These are phyloP conservation scores for Silene coronaria DNA, from an alignment of 179 eudicot genomes.

Conservation along the genomic window DNA sequence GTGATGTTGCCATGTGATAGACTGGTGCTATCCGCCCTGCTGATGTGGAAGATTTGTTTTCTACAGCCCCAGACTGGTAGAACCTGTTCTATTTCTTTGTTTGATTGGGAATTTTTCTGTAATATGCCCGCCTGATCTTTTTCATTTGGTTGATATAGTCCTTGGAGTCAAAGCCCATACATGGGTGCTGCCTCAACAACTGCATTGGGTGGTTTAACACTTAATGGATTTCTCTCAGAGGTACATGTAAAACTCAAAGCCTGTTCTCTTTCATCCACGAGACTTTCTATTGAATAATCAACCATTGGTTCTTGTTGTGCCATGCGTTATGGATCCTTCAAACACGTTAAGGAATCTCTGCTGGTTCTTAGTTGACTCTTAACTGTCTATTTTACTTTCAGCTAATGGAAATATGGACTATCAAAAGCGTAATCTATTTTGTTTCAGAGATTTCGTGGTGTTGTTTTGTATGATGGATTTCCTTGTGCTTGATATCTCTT, in stretches of 20 bases:
- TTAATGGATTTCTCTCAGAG: conserved; percentile 79
- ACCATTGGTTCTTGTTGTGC: not conserved
- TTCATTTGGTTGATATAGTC: conserved; percentile 38
- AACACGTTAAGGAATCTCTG: not conserved
- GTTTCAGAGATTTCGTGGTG: not conserved
- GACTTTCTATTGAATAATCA: not conserved
- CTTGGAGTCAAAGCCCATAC: conserved; percentile 85
- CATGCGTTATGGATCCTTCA: not conserved
- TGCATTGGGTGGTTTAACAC: conserved; percentile 65
- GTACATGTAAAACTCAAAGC: conserved; percentile 28
- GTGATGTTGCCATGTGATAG: conserved; percentile 26
- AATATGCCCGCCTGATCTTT: conserved; percentile 10
- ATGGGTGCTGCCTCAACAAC: conserved; percentile 67
- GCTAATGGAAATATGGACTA: not conserved
- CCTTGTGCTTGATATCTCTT: conserved; percentile 11
- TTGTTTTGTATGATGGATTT: not conserved
- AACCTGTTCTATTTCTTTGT: not conserved
- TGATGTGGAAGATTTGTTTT: conserved; percentile 82
- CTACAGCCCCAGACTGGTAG: conserved; percentile 91
- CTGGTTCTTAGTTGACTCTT: not conserved
- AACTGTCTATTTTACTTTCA: not conserved
- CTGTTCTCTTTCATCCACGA: not conserved
- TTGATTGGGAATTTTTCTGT: not conserved
- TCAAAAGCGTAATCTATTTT: not conserved
- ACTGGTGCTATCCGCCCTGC: conserved; percentile 59